A percentile compares a stretch with the other conserved stretches of the same genome.
These are phyloP conservation scores for Saprolegnia parasitica DNA, from an alignment of 352 stramenopile species.

Conservation along the genomic window DNA sequence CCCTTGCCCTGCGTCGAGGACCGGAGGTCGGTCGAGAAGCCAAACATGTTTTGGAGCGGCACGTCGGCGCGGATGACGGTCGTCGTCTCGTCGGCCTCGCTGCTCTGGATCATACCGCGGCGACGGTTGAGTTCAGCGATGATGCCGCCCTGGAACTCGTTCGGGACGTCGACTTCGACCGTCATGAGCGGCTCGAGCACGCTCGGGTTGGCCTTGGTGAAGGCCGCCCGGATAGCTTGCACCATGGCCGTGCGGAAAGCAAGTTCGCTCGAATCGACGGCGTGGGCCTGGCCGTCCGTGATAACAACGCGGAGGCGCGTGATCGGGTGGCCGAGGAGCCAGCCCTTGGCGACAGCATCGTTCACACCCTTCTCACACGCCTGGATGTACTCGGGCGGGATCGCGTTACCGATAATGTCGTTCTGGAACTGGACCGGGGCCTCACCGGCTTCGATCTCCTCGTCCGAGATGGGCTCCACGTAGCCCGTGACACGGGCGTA, in stretches of 20 bases:
- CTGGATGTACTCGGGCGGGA: constrained; percentile 97
- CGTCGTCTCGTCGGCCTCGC: constrained; percentile 92
- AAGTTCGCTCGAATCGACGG: constrained; percentile 98
- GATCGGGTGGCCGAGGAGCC: constrained; percentile 95
- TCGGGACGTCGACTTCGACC: constrained; percentile 91
- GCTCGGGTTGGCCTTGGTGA: constrained; percentile 88
- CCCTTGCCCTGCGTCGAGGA: constrained; percentile 96
- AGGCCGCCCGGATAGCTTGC: constrained; percentile 92
- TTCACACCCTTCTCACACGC: constrained; percentile 96
- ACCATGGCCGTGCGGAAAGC: constrained; percentile 96
- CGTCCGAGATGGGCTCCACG: constrained; percentile 91
- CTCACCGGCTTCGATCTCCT: constrained; percentile 66
- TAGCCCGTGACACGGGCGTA: constrained; percentile 97
- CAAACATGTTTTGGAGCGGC: constrained; percentile 98
- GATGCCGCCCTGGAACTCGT: constrained; percentile 94
- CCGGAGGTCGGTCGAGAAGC: constrained; percentile 96
- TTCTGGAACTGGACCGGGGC: constrained; percentile 95
- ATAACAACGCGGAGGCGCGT: constrained; percentile 79
- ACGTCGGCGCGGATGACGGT: constrained; percentile 92
- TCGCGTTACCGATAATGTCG: constrained; percentile 96
- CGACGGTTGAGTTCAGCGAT: constrained; percentile 93
- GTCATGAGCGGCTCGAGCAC: constrained; percentile 97
- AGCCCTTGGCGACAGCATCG: constrained; percentile 94
- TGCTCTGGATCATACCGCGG: constrained; percentile 94
- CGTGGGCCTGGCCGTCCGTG: constrained; percentile 92